A percentile compares a stretch with the other conserved stretches of the same genome.
These are phyloP conservation scores for Leccinum longicurvipes DNA, from an alignment of 768 basidiomycete genomes.

Conservation along the genomic window DNA sequence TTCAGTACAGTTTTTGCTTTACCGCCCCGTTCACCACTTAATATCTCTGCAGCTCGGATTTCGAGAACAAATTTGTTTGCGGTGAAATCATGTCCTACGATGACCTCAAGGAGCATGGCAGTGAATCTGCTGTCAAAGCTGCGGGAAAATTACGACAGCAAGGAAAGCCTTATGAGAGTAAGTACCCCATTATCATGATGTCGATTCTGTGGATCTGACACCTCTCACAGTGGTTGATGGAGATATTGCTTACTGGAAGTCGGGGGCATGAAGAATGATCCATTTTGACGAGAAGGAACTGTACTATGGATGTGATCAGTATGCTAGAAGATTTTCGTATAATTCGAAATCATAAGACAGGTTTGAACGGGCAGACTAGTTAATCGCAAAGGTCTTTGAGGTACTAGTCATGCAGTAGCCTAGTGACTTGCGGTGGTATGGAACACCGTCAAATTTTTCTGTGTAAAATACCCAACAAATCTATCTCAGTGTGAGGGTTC, in stretches of 20 bases:
- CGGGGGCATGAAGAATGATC: conserved; percentile 45
- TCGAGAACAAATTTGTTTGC: conserved; percentile 97
- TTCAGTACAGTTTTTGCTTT: conserved; percentile 63
- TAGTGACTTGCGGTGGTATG: not conserved
- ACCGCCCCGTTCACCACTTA: not conserved
- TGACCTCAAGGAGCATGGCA: conserved; percentile 88
- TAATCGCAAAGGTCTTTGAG: no score
- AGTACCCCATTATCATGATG: conserved; percentile 27
- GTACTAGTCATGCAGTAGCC: not conserved
- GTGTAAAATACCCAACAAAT: not conserved
- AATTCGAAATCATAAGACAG: conserved; percentile 2
- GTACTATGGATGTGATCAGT: conserved; percentile 7
- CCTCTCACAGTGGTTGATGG: conserved; percentile 68
- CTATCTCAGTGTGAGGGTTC: not conserved
- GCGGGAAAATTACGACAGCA: conserved; percentile 94
- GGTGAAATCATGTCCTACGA: conserved; percentile 95
- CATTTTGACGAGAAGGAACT: not conserved
- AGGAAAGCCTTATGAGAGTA: conserved; percentile 95
- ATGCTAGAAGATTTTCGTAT: conserved; percentile 11
- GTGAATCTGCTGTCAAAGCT: conserved; percentile 89
- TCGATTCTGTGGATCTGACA: conserved; percentile 6
- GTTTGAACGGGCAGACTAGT: no score
- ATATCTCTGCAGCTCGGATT: conserved; percentile 66
- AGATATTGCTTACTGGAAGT: conserved; percentile 91
- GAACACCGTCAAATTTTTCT: no score